Conservation (phyloP, 441 rosid genomes). For the Arabidopsis hybrid region DNA sequence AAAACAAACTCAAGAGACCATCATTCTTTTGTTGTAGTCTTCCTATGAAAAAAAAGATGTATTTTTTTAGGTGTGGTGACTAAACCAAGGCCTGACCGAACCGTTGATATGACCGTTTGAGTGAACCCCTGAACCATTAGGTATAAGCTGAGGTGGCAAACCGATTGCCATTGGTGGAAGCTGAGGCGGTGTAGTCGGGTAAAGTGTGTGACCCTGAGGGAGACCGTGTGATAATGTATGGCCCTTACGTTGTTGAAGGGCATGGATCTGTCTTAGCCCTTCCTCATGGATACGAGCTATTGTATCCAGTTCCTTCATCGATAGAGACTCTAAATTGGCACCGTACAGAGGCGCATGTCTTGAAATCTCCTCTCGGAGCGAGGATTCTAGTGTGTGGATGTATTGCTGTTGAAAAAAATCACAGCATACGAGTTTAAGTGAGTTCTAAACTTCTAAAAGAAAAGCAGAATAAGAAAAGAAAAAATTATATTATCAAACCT, state of each 20-base stretch:
- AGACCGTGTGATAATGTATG: slow-evolving; percentile 65
- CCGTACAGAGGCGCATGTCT: slow-evolving; percentile 98
- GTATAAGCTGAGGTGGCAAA: slow-evolving; percentile 69
- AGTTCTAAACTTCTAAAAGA: not conserved
- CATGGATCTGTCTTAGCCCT: slow-evolving; percentile 90
- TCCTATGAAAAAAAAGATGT: slow-evolving; percentile 40
- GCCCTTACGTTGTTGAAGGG: slow-evolving; percentile 80
- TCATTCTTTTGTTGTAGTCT: slow-evolving; percentile 35
- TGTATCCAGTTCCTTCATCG: slow-evolving; percentile 92
- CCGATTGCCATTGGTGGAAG: slow-evolving; percentile 79
- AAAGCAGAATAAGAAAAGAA: not conserved
- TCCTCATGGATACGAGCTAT: slow-evolving; percentile 93
- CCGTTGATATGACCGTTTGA: slow-evolving; percentile 87
- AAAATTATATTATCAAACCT: slow-evolving; percentile 54
- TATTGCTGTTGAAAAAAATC: slow-evolving; percentile 70
- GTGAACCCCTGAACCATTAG: slow-evolving; percentile 66
- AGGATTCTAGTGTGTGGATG: slow-evolving; percentile 77
- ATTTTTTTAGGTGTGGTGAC: slow-evolving; percentile 49
- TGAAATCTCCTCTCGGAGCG: slow-evolving; percentile 92
- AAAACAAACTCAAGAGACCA: slow-evolving; percentile 45
- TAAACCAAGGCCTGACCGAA: slow-evolving; percentile 91
- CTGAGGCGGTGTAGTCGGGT: slow-evolving; percentile 67
- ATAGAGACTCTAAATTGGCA: slow-evolving; percentile 88
- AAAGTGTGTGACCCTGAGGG: slow-evolving; percentile 82
- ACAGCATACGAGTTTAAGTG: slow-evolving; percentile 12